Evolutionary conservation across 2,329 filamentous ascomycete genomes (phyloP).

Genomic region (Talaromyces islandicus): DNA sequence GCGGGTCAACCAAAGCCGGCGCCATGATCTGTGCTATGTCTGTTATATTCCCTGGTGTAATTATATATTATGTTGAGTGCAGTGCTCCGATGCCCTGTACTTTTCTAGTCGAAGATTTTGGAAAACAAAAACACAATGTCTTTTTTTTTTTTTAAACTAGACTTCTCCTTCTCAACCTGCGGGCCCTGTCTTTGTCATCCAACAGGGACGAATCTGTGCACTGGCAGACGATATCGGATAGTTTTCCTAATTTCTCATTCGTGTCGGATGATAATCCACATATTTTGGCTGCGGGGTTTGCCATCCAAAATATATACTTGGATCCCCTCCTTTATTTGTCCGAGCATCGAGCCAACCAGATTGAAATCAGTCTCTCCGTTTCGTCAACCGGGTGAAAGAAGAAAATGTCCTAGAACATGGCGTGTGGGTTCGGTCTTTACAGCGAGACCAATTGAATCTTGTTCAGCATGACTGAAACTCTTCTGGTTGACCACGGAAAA

Average conservation of each 20-base stretch:
- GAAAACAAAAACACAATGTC: not conserved
- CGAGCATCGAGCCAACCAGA: not conserved
- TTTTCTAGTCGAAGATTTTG: not conserved
- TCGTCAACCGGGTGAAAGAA: not conserved
- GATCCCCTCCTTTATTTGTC: not conserved
- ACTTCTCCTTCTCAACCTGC: not conserved
- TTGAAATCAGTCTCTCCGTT: not conserved
- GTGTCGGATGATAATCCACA: not conserved
- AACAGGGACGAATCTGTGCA: not conserved
- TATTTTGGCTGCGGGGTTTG: not conserved
- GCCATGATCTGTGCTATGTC: slow-evolving; percentile 22
- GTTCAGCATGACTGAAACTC: not conserved
- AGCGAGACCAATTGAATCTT: not conserved
- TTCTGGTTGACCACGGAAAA: not conserved
- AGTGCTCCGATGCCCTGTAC: not conserved
- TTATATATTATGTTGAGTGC: too few relatives aligned
- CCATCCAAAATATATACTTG: too few relatives aligned
- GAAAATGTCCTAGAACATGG: too few relatives aligned
- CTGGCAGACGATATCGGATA: not conserved
- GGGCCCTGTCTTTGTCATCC: not conserved
- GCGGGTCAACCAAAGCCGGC: slow-evolving; percentile 23
- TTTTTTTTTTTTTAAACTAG: not conserved
- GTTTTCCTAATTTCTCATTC: not conserved
- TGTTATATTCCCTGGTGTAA: not conserved
- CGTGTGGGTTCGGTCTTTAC: not conserved